A percentile compares a stretch with the other conserved stretches of the same genome.
Evolutionary conservation across 495 filamentous ascomycete genomes (phyloP).

Genomic region (Penicillium pulvis): DNA sequence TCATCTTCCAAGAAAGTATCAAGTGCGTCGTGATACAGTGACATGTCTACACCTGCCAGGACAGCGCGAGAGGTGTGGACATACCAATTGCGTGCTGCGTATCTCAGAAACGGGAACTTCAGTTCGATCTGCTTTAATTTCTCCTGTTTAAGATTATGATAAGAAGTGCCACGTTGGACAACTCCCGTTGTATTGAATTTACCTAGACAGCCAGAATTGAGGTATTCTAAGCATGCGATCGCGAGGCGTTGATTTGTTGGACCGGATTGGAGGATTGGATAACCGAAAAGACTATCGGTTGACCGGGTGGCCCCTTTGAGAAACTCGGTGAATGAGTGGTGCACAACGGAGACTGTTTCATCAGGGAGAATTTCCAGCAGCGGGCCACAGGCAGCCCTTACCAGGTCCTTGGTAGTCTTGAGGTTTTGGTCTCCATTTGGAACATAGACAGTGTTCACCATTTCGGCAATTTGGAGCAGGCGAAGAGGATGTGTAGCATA

Average conservation of each 20-base stretch:
- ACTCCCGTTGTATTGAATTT: too few species aligned
- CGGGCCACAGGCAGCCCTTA: not conserved
- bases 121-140: constrained; percentile 5
- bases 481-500: not conserved
- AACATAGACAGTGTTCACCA: not conserved
- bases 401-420: not conserved
- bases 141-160: not conserved
- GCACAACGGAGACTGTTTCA: not conserved
- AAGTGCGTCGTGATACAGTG: constrained; percentile 10
- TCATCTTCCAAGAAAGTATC: constrained; percentile 14
- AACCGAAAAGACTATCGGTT: not conserved
- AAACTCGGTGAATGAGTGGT: not conserved
- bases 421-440: not conserved
- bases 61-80: constrained; percentile 14
- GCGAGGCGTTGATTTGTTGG: constrained; percentile 22
- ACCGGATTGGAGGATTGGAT: not conserved
- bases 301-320: constrained; percentile 25
- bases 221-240: constrained; percentile 18
- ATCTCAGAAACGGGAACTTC: constrained; percentile 25
- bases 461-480: not conserved
- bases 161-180: not conserved
- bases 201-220: constrained; percentile 1
- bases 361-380: not conserved
- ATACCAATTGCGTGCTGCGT: constrained; percentile 24
- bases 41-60: constrained; percentile 10